phyloP scores from a whole-genome alignment of 2,329 filamentous ascomycete species.

The Penicillium griseofulvum region DNA sequence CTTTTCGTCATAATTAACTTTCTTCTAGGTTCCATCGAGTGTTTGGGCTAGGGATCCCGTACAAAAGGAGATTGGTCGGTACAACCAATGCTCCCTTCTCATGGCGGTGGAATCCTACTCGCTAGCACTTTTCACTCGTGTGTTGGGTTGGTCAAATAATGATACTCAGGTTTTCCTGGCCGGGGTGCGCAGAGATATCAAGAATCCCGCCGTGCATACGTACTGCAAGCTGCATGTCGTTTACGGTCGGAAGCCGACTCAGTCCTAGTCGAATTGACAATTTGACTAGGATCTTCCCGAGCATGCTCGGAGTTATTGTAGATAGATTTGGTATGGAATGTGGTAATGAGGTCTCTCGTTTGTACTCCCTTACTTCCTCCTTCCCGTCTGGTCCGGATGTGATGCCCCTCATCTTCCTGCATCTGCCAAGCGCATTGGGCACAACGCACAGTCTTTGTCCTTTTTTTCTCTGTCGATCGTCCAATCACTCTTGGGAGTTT shows the following conservation, averaged over 20 bases:
- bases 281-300: constrained; percentile 7
- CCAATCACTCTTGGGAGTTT: neutral
- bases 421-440: neutral
- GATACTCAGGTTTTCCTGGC: constrained; percentile 41
- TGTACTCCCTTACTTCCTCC: neutral
- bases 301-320: constrained; percentile 1
- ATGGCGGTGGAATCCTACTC: constrained; percentile 34
- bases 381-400: neutral
- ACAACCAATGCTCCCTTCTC: constrained; percentile 31
- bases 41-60: constrained; percentile 49
- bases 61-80: constrained; percentile 44
- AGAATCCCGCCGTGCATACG: constrained; percentile 37
- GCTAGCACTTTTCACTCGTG: constrained; percentile 31
- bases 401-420: neutral
- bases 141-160: constrained; percentile 37
- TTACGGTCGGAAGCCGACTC: constrained; percentile 37
- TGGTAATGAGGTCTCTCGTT: neutral
- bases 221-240: constrained; percentile 36
- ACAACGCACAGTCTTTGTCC: neutral
- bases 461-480: neutral
- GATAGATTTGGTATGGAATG: neutral
- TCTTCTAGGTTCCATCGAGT: constrained; percentile 46
- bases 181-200: constrained; percentile 39
- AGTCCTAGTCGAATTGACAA: constrained; percentile 26
- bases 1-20: neutral